Conservation (phyloP, 2,329 filamentous ascomycete genomes). For the Penicillium paneum region DNA sequence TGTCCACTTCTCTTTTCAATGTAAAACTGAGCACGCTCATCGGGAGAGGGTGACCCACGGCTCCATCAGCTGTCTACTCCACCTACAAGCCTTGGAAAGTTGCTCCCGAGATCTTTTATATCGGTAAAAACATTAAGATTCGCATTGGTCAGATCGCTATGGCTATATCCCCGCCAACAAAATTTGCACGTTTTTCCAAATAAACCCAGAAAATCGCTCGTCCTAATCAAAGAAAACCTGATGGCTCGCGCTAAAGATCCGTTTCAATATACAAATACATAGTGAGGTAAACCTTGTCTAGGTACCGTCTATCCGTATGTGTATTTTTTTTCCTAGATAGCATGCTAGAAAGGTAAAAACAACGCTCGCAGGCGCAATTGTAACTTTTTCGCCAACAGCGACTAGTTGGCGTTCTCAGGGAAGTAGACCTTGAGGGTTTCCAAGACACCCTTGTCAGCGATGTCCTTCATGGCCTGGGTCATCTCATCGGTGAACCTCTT, state of each 20-base stretch:
- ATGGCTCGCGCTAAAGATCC: neutral
- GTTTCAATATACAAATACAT: constrained; percentile 1
- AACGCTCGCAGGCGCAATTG: constrained; percentile 17
- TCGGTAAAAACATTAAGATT: neutral
- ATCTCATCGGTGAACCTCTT: constrained; percentile 50
- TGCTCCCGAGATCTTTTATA: neutral
- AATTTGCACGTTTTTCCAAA: neutral
- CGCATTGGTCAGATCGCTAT: neutral
- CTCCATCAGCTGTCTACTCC: neutral
- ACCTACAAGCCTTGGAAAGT: neutral
- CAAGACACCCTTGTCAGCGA: constrained; percentile 49
- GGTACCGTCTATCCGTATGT: constrained; percentile 23
- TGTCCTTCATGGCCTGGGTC: constrained; percentile 48
- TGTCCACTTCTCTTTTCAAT: neutral
- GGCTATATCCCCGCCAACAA: neutral
- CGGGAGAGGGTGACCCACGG: neutral
- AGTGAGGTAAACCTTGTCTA: neutral
- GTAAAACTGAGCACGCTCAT: neutral
- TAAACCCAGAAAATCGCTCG: neutral
- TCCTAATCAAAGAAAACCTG: neutral
- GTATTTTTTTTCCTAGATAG: constrained; percentile 3
- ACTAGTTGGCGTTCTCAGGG: constrained; percentile 48
- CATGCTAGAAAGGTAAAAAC: constrained; percentile 15
- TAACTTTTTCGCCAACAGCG: constrained; percentile 5
- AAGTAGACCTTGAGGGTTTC: constrained; percentile 38